Percentiles rank a stretch among this genome's conserved stretches.
Conservation (phyloP, 306 rosid genomes). For the Gillenia trifoliata region DNA sequence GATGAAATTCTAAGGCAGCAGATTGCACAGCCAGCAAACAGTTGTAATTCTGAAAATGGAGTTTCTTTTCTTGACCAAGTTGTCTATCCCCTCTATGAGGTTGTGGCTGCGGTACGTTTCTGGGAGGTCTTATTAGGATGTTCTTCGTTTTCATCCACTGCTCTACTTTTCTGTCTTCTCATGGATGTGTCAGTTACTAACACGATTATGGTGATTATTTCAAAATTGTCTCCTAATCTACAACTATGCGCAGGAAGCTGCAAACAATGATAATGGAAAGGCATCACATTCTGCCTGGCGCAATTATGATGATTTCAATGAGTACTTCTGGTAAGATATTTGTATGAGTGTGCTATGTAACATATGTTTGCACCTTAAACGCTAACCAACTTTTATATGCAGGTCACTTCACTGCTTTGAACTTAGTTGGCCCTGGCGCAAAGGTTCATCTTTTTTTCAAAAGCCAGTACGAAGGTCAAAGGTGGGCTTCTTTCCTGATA, state of each 20-base stretch:
- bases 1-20: conserved; percentile 73
- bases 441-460: conserved; percentile 49
- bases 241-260: conserved; percentile 67
- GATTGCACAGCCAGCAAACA: conserved; percentile 73
- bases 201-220: background rate
- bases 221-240: conserved; percentile 4
- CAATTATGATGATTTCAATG: conserved; percentile 94
- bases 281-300: conserved; percentile 98
- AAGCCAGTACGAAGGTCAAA: conserved; percentile 66
- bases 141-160: background rate
- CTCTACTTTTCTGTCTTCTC: background rate
- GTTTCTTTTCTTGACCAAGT: conserved; percentile 86
- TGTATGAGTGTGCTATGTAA: background rate
- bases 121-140: background rate
- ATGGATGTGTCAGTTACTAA: background rate
- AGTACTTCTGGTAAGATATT: conserved; percentile 75
- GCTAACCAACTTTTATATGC: conserved; percentile 21
- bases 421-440: conserved; percentile 96
- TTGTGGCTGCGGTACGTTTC: conserved; percentile 73
- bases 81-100: conserved; percentile 68
- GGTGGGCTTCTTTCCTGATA: conserved; percentile 42
- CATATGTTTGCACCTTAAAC: background rate
- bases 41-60: conserved; percentile 59
- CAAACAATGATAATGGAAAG: conserved; percentile 71
- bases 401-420: conserved; percentile 90